Percentiles rank a stretch among this genome's conserved stretches.
phyloP scores from a whole-genome alignment of 345 rosid species.

The Eucalyptus tenuipes region DNA sequence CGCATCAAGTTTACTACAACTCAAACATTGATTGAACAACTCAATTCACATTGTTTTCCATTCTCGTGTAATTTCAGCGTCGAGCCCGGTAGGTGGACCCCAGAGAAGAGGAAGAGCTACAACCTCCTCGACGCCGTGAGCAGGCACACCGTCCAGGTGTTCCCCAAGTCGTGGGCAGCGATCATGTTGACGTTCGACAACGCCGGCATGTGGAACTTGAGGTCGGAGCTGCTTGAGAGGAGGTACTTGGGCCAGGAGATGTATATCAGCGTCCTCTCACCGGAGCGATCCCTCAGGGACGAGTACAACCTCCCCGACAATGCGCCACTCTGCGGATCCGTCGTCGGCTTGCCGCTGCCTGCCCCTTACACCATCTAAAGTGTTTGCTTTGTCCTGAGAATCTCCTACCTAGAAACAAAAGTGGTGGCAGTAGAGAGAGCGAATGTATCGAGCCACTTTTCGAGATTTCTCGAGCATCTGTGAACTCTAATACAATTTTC shows the following conservation, averaged over 20 bases:
- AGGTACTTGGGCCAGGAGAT: conserved; percentile 68
- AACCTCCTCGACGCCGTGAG: conserved; percentile 77
- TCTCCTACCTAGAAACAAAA: background rate
- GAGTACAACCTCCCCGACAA: conserved; percentile 74
- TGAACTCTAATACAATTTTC: background rate
- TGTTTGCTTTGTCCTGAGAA: background rate
- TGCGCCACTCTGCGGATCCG: conserved; percentile 42
- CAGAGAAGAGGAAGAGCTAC: conserved; percentile 69
- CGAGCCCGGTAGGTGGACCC: conserved; percentile 71
- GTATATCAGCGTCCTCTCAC: conserved; percentile 55
- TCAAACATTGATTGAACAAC: background rate
- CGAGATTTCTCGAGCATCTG: background rate
- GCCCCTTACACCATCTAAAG: conserved; percentile 27
- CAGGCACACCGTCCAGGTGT: conserved; percentile 80
- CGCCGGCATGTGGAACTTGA: conserved; percentile 90
- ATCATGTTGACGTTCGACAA: conserved; percentile 77
- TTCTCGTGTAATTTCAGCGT: conserved; percentile 14
- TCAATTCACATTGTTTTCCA: background rate
- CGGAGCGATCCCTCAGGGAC: conserved; percentile 62
- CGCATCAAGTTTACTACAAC: background rate
- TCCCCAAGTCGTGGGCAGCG: conserved; percentile 84
- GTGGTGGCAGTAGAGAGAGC: background rate
- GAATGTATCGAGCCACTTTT: background rate
- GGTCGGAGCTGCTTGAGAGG: conserved; percentile 60
- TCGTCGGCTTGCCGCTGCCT: conserved; percentile 51